A percentile compares a stretch with the other conserved stretches of the same genome.
phyloP scores from a whole-genome alignment of 371 early-diverging fungal species.

The Rhizopus arrhizus region DNA sequence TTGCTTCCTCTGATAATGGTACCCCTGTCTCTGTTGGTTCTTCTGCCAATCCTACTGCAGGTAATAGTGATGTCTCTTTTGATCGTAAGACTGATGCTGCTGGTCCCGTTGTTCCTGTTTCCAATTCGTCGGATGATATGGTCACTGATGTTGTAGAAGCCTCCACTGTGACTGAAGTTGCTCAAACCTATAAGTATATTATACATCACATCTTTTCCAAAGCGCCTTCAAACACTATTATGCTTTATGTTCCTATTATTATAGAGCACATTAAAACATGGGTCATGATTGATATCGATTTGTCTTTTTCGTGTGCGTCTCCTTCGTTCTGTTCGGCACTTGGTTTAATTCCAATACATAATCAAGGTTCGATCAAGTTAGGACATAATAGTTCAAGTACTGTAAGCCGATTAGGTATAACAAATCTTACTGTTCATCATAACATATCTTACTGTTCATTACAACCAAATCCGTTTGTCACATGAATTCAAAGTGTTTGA shows the following conservation, averaged over 20 bases:
- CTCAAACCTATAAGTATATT: conserved; percentile 14
- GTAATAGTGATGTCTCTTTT: too few species aligned
- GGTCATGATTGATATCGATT: neutral
- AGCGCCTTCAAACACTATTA: neutral
- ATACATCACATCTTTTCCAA: neutral
- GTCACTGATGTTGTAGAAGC: neutral
- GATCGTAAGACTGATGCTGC: neutral
- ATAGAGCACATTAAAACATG: conserved; percentile 7
- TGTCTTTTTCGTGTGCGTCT: too few species aligned
- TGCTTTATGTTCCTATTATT: conserved; percentile 6
- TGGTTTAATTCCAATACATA: too few species aligned
- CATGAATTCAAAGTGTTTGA: too few species aligned
- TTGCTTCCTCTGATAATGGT: too few species aligned
- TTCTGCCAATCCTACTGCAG: neutral
- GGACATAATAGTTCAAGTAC: too few species aligned
- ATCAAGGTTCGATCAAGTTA: too few species aligned
- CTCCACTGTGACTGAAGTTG: neutral
- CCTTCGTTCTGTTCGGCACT: too few species aligned
- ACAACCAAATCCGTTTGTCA: too few species aligned
- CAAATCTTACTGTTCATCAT: too few species aligned
- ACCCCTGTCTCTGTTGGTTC: neutral
- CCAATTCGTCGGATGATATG: neutral
- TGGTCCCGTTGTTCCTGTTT: neutral
- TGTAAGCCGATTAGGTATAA: too few species aligned
- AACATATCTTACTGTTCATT: too few species aligned